Evolutionary conservation across 83 land plant species (phyloP).

Genomic region (Isoetes engelmannii): DNA sequence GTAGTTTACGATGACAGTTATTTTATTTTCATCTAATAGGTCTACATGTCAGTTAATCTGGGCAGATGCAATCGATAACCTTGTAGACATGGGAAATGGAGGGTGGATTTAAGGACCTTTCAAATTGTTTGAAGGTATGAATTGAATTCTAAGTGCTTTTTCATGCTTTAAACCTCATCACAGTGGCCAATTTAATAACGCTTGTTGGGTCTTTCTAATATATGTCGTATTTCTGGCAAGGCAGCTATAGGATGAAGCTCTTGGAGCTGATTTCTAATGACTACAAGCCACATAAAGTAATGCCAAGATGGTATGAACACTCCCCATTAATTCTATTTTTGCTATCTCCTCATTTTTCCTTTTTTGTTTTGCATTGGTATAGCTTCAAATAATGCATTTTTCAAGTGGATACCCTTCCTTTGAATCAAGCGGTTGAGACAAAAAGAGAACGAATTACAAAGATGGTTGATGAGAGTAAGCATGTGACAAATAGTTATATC

Average conservation of each 20-base stretch:
- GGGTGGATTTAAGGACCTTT: conserved; percentile 93
- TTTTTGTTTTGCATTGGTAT: conserved; percentile 26
- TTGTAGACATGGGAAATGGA: conserved; percentile 89
- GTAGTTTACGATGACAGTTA: neutral
- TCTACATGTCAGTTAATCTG: conserved; percentile 65
- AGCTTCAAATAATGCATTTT: conserved; percentile 93
- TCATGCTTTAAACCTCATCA: neutral
- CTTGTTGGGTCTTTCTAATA: neutral
- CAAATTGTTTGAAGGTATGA: conserved; percentile 72
- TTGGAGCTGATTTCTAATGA: conserved; percentile 79
- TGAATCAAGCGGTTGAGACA: conserved; percentile 75
- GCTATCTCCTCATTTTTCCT: neutral
- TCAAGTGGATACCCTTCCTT: conserved; percentile 76
- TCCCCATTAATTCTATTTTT: neutral
- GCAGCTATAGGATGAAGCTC: conserved; percentile 96
- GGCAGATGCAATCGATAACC: conserved; percentile 94
- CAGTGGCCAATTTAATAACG: neutral
- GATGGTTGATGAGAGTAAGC: conserved; percentile 71
- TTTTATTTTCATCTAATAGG: neutral
- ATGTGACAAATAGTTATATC: too few species aligned
- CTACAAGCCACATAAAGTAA: conserved; percentile 72
- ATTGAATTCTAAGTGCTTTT: neutral
- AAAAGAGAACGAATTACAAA: conserved; percentile 77
- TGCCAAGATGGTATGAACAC: conserved; percentile 72
- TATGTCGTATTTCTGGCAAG: neutral